phyloP scores from a whole-genome alignment of 257 asterid species.

The Nicotiana undulata region DNA sequence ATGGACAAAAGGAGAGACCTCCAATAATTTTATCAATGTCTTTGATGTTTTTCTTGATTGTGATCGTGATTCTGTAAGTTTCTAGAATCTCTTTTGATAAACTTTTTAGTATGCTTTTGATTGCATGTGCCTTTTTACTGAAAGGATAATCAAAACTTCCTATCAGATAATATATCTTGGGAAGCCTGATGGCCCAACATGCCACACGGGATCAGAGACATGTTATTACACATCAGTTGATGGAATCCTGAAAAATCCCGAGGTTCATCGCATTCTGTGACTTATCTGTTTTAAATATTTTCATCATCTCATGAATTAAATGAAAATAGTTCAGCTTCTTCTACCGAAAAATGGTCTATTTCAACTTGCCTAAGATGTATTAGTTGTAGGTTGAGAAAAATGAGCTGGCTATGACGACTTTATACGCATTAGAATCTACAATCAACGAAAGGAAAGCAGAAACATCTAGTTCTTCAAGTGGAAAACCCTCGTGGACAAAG shows the following conservation, averaged over 20 bases:
- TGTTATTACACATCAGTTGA: constrained; percentile 67
- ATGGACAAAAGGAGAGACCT: constrained; percentile 95
- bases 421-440: constrained; percentile 63
- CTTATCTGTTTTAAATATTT: not conserved
- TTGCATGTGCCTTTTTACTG: not conserved
- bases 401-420: constrained; percentile 53
- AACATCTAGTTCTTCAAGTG: constrained; percentile 23
- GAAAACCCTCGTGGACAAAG: constrained; percentile 79
- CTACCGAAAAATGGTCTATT: not conserved
- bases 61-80: constrained; percentile 84
- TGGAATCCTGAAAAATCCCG: constrained; percentile 26
- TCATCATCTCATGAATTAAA: not conserved
- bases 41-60: constrained; percentile 72
- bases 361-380: not conserved
- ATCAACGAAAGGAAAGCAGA: constrained; percentile 56
- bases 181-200: constrained; percentile 91
- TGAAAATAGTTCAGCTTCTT: not conserved
- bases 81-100: not conserved
- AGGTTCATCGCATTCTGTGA: constrained; percentile 23
- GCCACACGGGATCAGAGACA: constrained; percentile 87
- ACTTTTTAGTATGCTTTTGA: not conserved
- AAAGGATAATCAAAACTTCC: not conserved
- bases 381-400: constrained; percentile 37
- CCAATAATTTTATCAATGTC: constrained; percentile 78
- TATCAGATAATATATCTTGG: constrained; percentile 73